Conservation (phyloP, 2,329 filamentous ascomycete species). For the Colletotrichum aenigma region DNA sequence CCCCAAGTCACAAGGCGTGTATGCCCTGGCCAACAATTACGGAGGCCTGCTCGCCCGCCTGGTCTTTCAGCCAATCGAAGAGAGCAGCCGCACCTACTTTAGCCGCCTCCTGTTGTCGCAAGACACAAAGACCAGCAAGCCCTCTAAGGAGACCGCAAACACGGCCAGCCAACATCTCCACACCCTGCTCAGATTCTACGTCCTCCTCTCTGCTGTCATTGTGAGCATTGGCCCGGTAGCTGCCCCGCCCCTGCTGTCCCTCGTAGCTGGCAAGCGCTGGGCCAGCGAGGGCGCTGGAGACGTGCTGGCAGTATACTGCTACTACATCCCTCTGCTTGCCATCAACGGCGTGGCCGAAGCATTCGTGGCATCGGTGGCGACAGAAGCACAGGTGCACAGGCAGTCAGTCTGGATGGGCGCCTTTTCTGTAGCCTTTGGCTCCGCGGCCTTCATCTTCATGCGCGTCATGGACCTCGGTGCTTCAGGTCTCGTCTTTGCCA, state of each 20-base stretch:
- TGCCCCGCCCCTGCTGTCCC: constrained; percentile 72
- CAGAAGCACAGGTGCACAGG: constrained; percentile 71
- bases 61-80: constrained; percentile 93
- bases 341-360: constrained; percentile 91
- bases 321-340: constrained; percentile 91
- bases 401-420: constrained; percentile 86
- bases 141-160: constrained; percentile 25
- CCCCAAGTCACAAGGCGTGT: constrained; percentile 84
- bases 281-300: constrained; percentile 71
- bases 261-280: constrained; percentile 83
- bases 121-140: constrained; percentile 16
- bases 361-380: constrained; percentile 88
- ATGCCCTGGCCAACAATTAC: constrained; percentile 93
- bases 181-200: constrained; percentile 73
- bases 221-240: constrained; percentile 75
- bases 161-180: constrained; percentile 58
- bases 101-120: constrained; percentile 70
- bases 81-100: constrained; percentile 89
- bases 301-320: constrained; percentile 82
- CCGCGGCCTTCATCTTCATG: constrained; percentile 77
- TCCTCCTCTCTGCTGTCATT: constrained; percentile 72
- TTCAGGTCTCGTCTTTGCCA: constrained; percentile 81
- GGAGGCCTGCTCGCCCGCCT: constrained; percentile 87
- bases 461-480: constrained; percentile 74
- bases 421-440: constrained; percentile 79